These are phyloP conservation scores for Arthrobotrys sphaeroides DNA, from an alignment of 2,329 filamentous ascomycete genomes.

Conservation along the genomic window DNA sequence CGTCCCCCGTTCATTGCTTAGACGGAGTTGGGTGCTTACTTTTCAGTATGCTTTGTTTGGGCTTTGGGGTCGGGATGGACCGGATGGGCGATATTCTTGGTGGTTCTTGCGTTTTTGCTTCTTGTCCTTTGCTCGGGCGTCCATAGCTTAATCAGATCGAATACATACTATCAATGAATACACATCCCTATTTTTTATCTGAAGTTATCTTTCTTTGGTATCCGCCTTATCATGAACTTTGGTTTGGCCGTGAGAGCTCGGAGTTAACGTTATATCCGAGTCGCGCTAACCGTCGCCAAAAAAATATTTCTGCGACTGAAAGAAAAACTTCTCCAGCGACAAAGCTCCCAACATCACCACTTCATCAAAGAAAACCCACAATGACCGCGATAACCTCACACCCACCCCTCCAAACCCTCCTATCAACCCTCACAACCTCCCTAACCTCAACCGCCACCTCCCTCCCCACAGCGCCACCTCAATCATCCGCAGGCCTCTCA, in stretches of 20 bases:
- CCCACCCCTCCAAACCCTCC: conserved; percentile 13
- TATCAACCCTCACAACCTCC: conserved; percentile 42
- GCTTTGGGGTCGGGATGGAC: not conserved
- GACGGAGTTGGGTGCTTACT: conserved; percentile 9
- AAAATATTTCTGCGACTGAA: not conserved
- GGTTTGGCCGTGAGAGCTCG: not conserved
- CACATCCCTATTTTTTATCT: not conserved
- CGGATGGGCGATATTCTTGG: not conserved
- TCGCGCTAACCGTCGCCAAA: not conserved
- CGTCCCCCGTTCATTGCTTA: not conserved
- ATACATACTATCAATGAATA: not conserved
- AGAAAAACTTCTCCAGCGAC: conserved; percentile 5
- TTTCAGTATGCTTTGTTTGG: not conserved
- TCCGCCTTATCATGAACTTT: not conserved
- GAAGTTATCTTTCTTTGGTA: not conserved
- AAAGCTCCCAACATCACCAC: not conserved
- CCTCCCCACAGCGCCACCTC: conserved; percentile 68
- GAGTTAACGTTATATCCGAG: not conserved
- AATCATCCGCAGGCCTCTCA: conserved; percentile 86
- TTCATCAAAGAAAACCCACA: not conserved
- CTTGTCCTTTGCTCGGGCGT: not conserved
- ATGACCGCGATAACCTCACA: conserved; percentile 32
- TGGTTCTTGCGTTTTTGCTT: not conserved
- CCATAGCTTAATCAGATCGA: not conserved
- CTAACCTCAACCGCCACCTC: conserved; percentile 30